Base-by-base conservation (phyloP, 176 grass and related monocot genomes). In the Triticum monococcum region DNA sequence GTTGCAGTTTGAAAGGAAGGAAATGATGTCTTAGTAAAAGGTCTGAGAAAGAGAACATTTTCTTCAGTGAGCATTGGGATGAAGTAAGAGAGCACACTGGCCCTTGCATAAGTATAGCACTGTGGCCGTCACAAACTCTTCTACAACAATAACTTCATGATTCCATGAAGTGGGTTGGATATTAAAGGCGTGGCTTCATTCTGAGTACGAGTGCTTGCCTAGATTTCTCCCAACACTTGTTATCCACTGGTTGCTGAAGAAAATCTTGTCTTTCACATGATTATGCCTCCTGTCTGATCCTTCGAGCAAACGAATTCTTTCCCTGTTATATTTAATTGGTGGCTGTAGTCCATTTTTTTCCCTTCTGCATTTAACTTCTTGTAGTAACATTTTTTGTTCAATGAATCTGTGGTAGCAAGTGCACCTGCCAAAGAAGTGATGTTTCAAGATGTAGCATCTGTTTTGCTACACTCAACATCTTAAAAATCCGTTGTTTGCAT, bases 11-110 rank as follows among this genome's bases (percentile, higher is more conserved):
- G 86, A 86, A 83, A 46, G 82, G 88, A 90, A 90, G 93, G 93
- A 95, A 86, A 88, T 90, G 93, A 95, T 92, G 90, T 17, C 46
- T 83, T 77, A 80, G 93, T 92, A 95, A 95, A 95, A 92, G 93
- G 93, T 86, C 86, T 90, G 90, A 95, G 33, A 31, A 81, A 84
- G 86, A 81, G 64, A 89, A 78, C 54, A 74, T 84, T 81, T 84
- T 89, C 83, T 88, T 79, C 78, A 83, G 57, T 74, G 90, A 84
- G 3, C 83, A 86, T 77, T 71, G 86, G 88, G 78, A 59, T 52
- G 17, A 82, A 95, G 81, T 79, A 83, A 95, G 88, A 88, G 90
- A 78, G 86, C 85, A 83, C 83, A 83, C 83, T 92, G 80, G 93
- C 91, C 74, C 73, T 88, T 95, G 93, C 93, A 24, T 32, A 24